Evolutionary conservation across 176 grass and related monocot species (phyloP).

Genomic region (Raddia guianensis): DNA sequence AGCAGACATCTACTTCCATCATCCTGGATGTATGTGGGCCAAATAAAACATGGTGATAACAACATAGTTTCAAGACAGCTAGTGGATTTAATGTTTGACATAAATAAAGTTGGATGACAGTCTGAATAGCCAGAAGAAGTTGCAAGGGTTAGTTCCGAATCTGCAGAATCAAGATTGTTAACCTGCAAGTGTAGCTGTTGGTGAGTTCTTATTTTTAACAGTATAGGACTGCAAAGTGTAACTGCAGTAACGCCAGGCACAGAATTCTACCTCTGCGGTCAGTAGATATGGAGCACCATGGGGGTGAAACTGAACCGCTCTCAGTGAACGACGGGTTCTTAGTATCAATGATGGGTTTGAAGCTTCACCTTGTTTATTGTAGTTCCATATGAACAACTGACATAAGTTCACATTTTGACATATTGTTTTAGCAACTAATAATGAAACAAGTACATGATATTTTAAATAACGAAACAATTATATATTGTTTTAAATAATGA

Average conservation of each 20-base stretch:
- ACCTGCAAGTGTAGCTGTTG: conserved; percentile 60
- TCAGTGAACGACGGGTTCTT: conserved; percentile 89
- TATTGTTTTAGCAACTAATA: conserved; percentile 1
- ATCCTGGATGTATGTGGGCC: conserved; percentile 41
- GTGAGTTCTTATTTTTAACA: conserved; percentile 26
- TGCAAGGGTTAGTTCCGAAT: conserved; percentile 77
- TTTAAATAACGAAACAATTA: too few species aligned
- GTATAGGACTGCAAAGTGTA: conserved; percentile 26
- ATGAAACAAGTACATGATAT: conserved; percentile 9
- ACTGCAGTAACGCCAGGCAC: conserved; percentile 8
- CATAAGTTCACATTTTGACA: conserved; percentile 23
- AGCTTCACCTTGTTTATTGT: conserved; percentile 77
- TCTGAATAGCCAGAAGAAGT: conserved; percentile 92
- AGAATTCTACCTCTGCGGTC: conserved; percentile 78
- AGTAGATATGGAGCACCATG: conserved; percentile 90
- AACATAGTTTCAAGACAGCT: conserved; percentile 32
- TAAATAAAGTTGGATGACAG: conserved; percentile 72
- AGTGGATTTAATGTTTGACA: conserved; percentile 67
- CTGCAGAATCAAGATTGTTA: conserved; percentile 89
- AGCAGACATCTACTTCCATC: conserved; percentile 35
- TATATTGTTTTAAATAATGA: too few species aligned
- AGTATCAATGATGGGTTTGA: conserved; percentile 71
- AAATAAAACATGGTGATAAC: conserved; percentile 44
- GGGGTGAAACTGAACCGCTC: conserved; percentile 99
- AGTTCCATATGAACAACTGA: conserved; percentile 98